Base-by-base conservation (phyloP, 2,329 filamentous ascomycete genomes). In the Clathrospora elynae region DNA sequence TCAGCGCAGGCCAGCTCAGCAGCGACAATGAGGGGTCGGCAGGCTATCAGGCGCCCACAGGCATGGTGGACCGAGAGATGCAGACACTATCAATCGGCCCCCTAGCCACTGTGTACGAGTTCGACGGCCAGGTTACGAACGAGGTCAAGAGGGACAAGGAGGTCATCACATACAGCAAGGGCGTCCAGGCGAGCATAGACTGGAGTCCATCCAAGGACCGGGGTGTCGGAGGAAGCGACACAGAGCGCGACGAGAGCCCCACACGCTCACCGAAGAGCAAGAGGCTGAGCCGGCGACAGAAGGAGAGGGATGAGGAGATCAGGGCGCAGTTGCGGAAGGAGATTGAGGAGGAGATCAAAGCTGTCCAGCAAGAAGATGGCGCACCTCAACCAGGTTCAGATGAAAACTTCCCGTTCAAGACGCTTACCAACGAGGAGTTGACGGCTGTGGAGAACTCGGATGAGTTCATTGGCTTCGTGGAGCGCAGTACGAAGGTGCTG, bases 81-180 rank as follows among this genome's bases (percentile, higher is more conserved):
- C 89, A 92, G 62, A 86, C 83, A 3, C 81, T 96, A 13, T 86
- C 84, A 6, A 86, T 90, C 1, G 83, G 83, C 8, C 79, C 87
- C 6, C 77, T 90, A 38, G 83, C 85, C 12, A 90, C 88, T 22
- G 81, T 93, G 47, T 90, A 87, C 71, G 91, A 96, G 70, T 87
- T 84, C 53, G 83, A 87, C 2, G 86, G 88, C 1, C 86, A 84
- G 13, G 87, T 85, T 53, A 83, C 86, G 1, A 86, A 87, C 1
- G 86, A 85, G 14, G 84, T 86, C 22, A 82, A 77, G 37, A 82
- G 78, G 22, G 74, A 75, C 53, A 61, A 57, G 36, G 93, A 99
- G 71, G 78, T 95, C 46, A 90, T 95, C 64, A 95, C 90, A 38
- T 99, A 99, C 77, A 97, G 88, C 78, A 97, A 96, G 75, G 91